These are phyloP conservation scores for Scytalidium sp. DNA, from an alignment of 2,329 filamentous ascomycete genomes.

Conservation along the genomic window DNA sequence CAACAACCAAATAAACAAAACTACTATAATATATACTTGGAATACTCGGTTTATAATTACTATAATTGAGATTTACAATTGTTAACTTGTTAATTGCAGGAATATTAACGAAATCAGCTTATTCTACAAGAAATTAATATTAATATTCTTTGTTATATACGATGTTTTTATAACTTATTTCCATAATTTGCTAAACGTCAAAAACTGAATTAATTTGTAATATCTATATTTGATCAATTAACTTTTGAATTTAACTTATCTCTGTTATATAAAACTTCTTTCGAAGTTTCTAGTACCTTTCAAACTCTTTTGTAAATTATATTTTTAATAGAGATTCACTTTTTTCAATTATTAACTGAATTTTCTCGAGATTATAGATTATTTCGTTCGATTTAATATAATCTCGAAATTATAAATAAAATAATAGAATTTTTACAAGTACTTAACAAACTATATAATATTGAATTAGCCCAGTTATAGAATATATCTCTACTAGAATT, in stretches of 20 bases:
- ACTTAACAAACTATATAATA: too few relatives aligned
- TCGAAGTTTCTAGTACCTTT: not conserved
- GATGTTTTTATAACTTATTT: not conserved
- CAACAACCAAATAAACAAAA: not conserved
- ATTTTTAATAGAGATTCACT: too few relatives aligned
- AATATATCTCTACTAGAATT: too few relatives aligned
- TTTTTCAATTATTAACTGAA: too few relatives aligned
- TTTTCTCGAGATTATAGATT: too few relatives aligned
- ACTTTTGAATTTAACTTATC: not conserved
- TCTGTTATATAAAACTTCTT: not conserved
- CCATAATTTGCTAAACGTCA: not conserved
- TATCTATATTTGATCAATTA: not conserved
- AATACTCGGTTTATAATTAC: not conserved
- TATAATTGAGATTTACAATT: not conserved
- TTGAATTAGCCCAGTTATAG: too few relatives aligned
- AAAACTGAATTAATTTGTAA: not conserved
- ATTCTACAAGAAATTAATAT: not conserved
- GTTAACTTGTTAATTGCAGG: not conserved
- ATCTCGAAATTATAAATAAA: too few relatives aligned
- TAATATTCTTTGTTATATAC: not conserved
- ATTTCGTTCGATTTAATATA: too few relatives aligned
- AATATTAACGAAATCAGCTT: not conserved
- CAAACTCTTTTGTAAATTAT: not conserved
- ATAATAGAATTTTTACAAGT: too few relatives aligned
- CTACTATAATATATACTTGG: not conserved